phyloP scores from a whole-genome alignment of 1,284 basidiomycete species.

The Singerocomus inundabilis region DNA sequence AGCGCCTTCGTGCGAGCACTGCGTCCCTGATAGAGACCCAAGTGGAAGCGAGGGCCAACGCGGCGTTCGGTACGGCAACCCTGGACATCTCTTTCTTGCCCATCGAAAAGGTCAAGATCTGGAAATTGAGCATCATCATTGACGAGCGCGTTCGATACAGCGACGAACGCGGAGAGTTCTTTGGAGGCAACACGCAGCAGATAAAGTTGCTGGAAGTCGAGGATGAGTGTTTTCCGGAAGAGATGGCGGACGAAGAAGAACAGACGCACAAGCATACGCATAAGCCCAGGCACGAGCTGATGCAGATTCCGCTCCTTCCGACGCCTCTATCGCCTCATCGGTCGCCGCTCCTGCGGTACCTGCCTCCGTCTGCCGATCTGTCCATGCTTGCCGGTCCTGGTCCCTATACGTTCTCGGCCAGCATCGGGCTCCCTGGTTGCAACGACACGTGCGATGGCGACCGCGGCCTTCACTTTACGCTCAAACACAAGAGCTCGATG shows the following conservation, averaged over 20 bases:
- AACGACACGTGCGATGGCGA: conserved; percentile 31
- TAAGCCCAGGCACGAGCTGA: conserved; percentile 30
- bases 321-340: conserved; percentile 31
- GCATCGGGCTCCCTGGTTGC: conserved; percentile 55
- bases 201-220: conserved; percentile 22
- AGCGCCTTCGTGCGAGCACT: neutral
- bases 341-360: conserved; percentile 23
- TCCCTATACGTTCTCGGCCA: conserved; percentile 62
- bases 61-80: conserved; percentile 60
- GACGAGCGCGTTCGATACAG: conserved; percentile 51
- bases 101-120: conserved; percentile 82
- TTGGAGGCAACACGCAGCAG: conserved; percentile 1
- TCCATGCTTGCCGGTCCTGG: conserved; percentile 65
- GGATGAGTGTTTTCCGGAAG: conserved; percentile 19
- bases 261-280: conserved; percentile 17
- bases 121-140: conserved; percentile 72
- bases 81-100: conserved; percentile 85
- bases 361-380: conserved; percentile 34
- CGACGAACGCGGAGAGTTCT: neutral
- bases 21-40: conserved; percentile 3
- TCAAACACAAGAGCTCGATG: conserved; percentile 78
- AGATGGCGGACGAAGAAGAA: conserved; percentile 72
- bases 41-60: conserved; percentile 10
- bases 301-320: conserved; percentile 64
- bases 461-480: conserved; percentile 66